Conservation (phyloP, 225 moss, liverwort and hornwort species). For the Pseudoscleropodium purum region DNA sequence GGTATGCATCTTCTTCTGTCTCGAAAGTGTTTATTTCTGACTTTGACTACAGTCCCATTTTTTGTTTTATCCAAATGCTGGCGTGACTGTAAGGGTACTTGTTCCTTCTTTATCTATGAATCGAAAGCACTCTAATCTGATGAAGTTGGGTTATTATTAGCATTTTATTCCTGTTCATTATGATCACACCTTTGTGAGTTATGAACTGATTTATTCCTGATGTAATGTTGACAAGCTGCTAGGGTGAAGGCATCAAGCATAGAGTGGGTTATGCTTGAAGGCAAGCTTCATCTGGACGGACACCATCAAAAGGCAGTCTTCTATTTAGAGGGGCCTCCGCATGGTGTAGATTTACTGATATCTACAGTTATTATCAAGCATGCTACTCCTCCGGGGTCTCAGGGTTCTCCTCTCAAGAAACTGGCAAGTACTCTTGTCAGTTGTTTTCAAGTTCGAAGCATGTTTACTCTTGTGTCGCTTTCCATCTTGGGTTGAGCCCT, state of each 20-base stretch:
- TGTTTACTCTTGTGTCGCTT: not conserved
- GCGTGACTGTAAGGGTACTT: not conserved
- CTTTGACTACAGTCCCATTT: not conserved
- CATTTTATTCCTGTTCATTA: not conserved
- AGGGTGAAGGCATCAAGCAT: constrained; percentile 52
- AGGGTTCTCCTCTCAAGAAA: constrained; percentile 18
- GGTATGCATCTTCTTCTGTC: constrained; percentile 13
- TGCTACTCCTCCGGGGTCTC: not conserved
- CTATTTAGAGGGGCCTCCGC: constrained; percentile 72
- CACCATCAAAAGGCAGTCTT: constrained; percentile 47
- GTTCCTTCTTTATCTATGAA: not conserved
- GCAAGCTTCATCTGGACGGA: constrained; percentile 50
- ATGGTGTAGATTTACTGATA: constrained; percentile 62
- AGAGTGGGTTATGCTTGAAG: constrained; percentile 60
- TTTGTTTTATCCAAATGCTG: not conserved
- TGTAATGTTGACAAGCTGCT: constrained; percentile 4
- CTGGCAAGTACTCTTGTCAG: constrained; percentile 5
- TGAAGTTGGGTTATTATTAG: not conserved
- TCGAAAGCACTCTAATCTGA: not conserved
- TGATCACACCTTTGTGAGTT: not conserved
- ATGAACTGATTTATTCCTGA: not conserved
- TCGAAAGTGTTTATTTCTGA: not conserved
- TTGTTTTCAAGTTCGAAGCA: not conserved
- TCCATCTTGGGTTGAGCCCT: not conserved
- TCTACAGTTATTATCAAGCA: constrained; percentile 55